Base-by-base conservation (phyloP, 306 rosid species). In the Vachellia collinsii region DNA sequence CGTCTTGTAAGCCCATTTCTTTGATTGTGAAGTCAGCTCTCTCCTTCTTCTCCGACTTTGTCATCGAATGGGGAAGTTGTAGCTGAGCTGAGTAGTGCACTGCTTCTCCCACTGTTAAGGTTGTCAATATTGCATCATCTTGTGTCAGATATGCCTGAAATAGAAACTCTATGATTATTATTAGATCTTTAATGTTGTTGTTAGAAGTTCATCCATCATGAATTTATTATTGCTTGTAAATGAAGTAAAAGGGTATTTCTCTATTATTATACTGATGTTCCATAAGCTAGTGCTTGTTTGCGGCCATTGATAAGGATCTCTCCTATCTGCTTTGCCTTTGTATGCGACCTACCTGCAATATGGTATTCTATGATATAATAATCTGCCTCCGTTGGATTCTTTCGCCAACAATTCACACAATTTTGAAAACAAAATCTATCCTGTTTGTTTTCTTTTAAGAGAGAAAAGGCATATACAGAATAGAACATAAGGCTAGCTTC, bases 1-100 rank as follows among this genome's bases (percentile, higher is more conserved):
- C 84, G 0, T 84, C 87, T 20, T 83, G 87, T 41, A 89, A 23
- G 3, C 93, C 93, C 93, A 89, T 89, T 80, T 87, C 89, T 78
- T 75, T 86, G 48, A 89, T 86, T 17, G 87, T 84, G 53, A 6
- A 36, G 8, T 85, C 81, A 9, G 88, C 91, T 80, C 87, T 87
- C 83, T 85, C 84, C 62, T 77, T 84, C 82, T 89, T 89, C 70
- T 84, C 79, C 3, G 76, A 72, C 65, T 62, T 76, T 8, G 89
- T 9, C 89, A 87, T 85, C 11, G 79, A 71, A 53, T 87, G 82
- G 0, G 91, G 88, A 46, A 89, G 37, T 38, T 87, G 92, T 17
- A 87, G 74, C 25, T 83, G 87, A 12, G 90, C 90, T 11, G 90
- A 87, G 84, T 87, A 89, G 79, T 82, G 36, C 1, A 89, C 84